Base-by-base conservation (phyloP, 2,329 filamentous ascomycete species). In the Calonectria crousiana region DNA sequence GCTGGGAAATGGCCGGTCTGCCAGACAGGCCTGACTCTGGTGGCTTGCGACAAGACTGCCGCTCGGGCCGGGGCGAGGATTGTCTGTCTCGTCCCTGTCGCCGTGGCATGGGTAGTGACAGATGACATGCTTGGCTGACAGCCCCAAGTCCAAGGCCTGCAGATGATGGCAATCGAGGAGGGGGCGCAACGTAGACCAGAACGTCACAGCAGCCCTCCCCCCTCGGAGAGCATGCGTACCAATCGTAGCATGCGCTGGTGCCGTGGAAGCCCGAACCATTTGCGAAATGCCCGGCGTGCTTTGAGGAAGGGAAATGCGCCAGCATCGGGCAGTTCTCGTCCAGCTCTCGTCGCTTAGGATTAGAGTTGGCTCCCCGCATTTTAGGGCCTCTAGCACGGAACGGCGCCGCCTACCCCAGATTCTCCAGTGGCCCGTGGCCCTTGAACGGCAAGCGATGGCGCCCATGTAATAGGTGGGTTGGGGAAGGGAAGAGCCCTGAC, bases 401-500 rank as follows among this genome's bases (percentile, higher is more conserved):
- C 34, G 49, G 36, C 34, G 51, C 20, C 34, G 34, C 51, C 28
- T 56, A 68, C 66, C 66, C 66, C 66, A 38, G 66, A 56, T 68
- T 68, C 34, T 32, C 23, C 66, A 41, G 66, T 58, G 66, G 36
- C 66, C 44, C 41, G 64, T 68, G 66, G 66, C 56, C 56, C 66
- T 44, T 51, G 64, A 52, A 38, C 20, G 30, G 6, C 18, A 5
- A 51, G 28, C 34, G 23, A 53, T 30, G 18, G 66, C 38, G 36
- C 44, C 30, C 41, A 23, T 23, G 51, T n/a, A 67, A 26, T 67
- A 51, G 49, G 36, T 51, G 62, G 44, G 41, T 67, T 56, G 34
- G 65, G 65, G 44, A 47, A 23, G 32, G n/a, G 30, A 56, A 16
- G 14, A 56, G 65, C 51, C 65, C 49, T 56, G 56, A 38, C 56